Evolutionary conservation across 768 basidiomycete species (phyloP).

Genomic region (Tricholoma matsutake): DNA sequence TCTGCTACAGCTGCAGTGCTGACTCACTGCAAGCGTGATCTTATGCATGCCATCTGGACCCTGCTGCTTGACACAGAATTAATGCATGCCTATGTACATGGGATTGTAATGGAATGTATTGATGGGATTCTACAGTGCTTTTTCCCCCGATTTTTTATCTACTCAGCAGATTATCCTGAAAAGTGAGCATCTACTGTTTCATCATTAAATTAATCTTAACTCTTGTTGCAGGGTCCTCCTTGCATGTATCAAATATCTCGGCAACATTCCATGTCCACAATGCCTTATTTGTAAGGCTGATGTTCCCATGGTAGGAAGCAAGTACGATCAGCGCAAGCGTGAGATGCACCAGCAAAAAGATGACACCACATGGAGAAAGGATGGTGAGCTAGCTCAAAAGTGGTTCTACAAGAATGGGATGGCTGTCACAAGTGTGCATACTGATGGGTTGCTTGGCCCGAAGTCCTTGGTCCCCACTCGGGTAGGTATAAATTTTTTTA

Average conservation of each 20-base stretch:
- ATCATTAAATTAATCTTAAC: neutral
- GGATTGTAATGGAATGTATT: too few relatives aligned
- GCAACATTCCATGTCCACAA: constrained; percentile 31
- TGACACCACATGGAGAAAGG: neutral
- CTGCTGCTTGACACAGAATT: too few relatives aligned
- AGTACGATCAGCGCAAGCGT: neutral
- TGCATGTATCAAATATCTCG: constrained; percentile 16
- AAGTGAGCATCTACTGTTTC: too few relatives aligned
- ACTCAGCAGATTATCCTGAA: too few relatives aligned
- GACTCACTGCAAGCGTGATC: neutral
- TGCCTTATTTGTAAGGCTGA: constrained; percentile 21
- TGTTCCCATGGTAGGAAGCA: constrained; percentile 26
- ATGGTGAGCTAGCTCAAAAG: neutral
- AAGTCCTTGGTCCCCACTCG: neutral
- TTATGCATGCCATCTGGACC: too few relatives aligned
- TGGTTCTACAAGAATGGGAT: neutral
- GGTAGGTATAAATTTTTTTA: neutral
- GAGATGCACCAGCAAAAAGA: neutral
- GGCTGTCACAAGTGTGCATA: neutral
- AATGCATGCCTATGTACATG: too few relatives aligned
- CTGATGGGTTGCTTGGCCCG: too few relatives aligned
- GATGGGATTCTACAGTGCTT: neutral
- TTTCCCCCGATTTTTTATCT: constrained; percentile 2
- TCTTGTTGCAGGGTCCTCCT: constrained; percentile 20
- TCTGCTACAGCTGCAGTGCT: neutral